Percentiles rank a stretch among this genome's conserved stretches.
Evolutionary conservation across 345 rosid species (phyloP).

Genomic region (Pistacia vera): DNA sequence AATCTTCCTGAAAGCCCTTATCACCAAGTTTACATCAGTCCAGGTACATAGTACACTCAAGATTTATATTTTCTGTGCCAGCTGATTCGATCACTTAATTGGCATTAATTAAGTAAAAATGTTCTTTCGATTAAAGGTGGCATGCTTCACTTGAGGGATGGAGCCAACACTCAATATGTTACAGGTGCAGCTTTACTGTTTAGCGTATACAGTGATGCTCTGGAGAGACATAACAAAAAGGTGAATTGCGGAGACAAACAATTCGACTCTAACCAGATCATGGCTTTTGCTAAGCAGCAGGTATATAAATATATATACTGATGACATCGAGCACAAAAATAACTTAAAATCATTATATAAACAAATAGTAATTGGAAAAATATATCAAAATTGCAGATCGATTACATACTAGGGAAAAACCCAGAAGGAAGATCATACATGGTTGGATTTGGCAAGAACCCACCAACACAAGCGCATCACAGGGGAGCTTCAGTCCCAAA

Average conservation of each 20-base stretch:
- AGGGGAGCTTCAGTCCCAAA: constrained; percentile 73
- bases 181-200: constrained; percentile 67
- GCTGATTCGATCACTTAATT: too few relatives aligned
- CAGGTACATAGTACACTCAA: constrained; percentile 40
- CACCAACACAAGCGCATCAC: constrained; percentile 84
- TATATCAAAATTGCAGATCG: constrained; percentile 45
- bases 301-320: constrained; percentile 23
- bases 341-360: too few relatives aligned
- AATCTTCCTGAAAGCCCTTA: constrained; percentile 72
- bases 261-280: constrained; percentile 47
- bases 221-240: constrained; percentile 44
- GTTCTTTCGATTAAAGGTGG: constrained; percentile 49
- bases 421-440: constrained; percentile 82
- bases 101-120: too few relatives aligned
- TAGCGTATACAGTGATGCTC: constrained; percentile 54
- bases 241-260: constrained; percentile 52
- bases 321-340: too few relatives aligned
- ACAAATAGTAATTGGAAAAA: too few relatives aligned
- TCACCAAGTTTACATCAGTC: constrained; percentile 56
- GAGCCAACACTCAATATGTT: constrained; percentile 86
- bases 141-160: constrained; percentile 77
- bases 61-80: too few relatives aligned
- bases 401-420: constrained; percentile 77
- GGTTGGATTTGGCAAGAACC: constrained; percentile 84
- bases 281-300: constrained; percentile 70